Conservation (phyloP, 495 filamentous ascomycete species). For the Tuber magnatum region DNA sequence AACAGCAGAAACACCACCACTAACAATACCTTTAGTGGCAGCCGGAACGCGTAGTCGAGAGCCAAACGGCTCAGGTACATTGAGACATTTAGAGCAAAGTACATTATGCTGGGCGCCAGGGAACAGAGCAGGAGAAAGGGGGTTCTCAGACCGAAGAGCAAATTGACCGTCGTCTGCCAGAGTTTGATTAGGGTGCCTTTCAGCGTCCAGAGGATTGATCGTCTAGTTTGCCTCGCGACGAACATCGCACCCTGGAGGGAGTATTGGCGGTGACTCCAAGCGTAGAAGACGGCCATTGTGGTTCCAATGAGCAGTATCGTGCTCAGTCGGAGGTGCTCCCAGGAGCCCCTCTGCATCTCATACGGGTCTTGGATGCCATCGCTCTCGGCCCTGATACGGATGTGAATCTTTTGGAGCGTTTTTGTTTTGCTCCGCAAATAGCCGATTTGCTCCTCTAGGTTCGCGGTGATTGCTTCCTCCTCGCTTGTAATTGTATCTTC, state of each 20-base stretch:
- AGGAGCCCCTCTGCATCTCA: not conserved
- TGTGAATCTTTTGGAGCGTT: not conserved
- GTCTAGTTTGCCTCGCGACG: not conserved
- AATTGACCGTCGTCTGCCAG: not conserved
- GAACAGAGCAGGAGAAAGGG: not conserved
- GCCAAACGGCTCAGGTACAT: not conserved
- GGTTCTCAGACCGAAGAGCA: not conserved
- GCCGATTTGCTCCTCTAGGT: not conserved
- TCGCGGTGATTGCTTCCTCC: not conserved
- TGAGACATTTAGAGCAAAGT: not conserved
- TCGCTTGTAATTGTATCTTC: not conserved
- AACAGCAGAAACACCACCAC: not conserved
- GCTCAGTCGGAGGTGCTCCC: not conserved
- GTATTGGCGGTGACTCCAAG: not conserved
- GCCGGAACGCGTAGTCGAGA: not conserved
- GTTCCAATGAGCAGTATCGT: not conserved
- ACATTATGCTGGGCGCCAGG: not conserved
- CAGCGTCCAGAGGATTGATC: not conserved
- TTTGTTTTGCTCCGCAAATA: not conserved
- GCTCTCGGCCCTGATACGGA: not conserved
- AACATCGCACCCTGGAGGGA: not conserved
- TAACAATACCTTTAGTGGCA: not conserved
- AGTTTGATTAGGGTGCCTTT: not conserved
- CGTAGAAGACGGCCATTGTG: not conserved
- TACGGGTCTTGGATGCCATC: not conserved